Evolutionary conservation across 2,329 filamentous ascomycete genomes (phyloP).

Genomic region (Dothideomycetidae sp.): DNA sequence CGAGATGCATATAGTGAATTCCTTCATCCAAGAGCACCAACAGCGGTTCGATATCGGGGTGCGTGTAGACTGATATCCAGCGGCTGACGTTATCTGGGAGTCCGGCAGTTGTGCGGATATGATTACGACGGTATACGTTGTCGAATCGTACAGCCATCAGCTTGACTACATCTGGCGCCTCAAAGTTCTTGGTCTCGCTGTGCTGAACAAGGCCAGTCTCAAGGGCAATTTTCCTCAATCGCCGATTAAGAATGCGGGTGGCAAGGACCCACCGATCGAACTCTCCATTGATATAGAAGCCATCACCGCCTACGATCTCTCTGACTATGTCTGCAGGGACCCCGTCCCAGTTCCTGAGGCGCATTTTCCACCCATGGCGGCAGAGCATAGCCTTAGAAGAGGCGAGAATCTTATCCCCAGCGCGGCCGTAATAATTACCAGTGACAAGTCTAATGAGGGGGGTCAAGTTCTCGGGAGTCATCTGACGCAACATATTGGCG

Average conservation of each 20-base stretch:
- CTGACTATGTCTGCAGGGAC: slow-evolving; percentile 43
- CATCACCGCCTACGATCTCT: slow-evolving; percentile 45
- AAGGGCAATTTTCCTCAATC: slow-evolving; percentile 33
- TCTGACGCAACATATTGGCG: slow-evolving; percentile 40
- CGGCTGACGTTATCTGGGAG: slow-evolving; percentile 32
- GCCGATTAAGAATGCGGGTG: slow-evolving; percentile 39
- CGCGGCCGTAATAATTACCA: slow-evolving; percentile 40
- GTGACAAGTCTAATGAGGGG: slow-evolving; percentile 40
- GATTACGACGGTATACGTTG: slow-evolving; percentile 35
- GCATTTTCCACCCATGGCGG: slow-evolving; percentile 43
- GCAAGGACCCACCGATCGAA: slow-evolving; percentile 44
- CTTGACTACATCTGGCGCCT: slow-evolving; percentile 33
- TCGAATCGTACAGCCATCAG: slow-evolving; percentile 41
- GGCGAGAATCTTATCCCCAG: slow-evolving; percentile 40
- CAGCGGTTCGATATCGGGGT: slow-evolving; percentile 40
- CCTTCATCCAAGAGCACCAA: slow-evolving; percentile 43
- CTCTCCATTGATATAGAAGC: slow-evolving; percentile 44
- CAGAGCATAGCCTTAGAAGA: slow-evolving; percentile 46
- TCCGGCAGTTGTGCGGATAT: slow-evolving; percentile 23
- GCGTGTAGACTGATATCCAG: slow-evolving; percentile 39
- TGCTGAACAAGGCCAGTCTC: slow-evolving; percentile 34
- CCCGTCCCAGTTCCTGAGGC: slow-evolving; percentile 39
- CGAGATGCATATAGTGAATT: slow-evolving; percentile 45
- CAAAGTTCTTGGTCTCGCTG: slow-evolving; percentile 28
- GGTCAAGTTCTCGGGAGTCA: slow-evolving; percentile 36